These are phyloP conservation scores for Alternaria panax DNA, from an alignment of 2,329 filamentous ascomycete genomes.

Conservation along the genomic window DNA sequence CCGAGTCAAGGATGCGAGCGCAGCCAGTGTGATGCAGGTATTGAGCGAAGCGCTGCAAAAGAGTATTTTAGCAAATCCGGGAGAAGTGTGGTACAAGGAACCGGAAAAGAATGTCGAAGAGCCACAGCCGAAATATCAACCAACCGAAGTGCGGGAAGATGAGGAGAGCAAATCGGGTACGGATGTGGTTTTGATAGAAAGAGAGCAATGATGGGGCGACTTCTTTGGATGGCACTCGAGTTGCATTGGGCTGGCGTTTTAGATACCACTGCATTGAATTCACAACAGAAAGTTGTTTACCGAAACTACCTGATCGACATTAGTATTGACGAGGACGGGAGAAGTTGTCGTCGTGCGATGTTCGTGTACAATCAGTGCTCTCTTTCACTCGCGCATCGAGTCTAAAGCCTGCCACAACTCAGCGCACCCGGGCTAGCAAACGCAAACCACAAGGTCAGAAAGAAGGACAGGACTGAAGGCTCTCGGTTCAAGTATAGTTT, in stretches of 20 bases:
- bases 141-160: background rate
- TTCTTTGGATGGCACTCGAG: background rate
- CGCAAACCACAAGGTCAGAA: slow-evolving; percentile 17
- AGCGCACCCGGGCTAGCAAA: slow-evolving; percentile 15
- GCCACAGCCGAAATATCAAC: background rate
- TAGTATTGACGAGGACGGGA: background rate
- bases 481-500: slow-evolving; percentile 28
- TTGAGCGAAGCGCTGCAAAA: slow-evolving; percentile 22
- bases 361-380: slow-evolving; percentile 20
- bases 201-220: background rate
- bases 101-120: slow-evolving; percentile 5
- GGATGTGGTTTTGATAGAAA: background rate
- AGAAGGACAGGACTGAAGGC: background rate
- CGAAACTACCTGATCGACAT: background rate
- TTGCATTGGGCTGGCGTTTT: background rate
- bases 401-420: slow-evolving; percentile 1
- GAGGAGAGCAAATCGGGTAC: background rate
- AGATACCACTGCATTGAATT: background rate
- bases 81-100: slow-evolving; percentile 23
- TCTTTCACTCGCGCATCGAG: slow-evolving; percentile 26
- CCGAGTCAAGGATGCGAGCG: slow-evolving; percentile 17
- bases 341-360: background rate
- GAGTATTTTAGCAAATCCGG: slow-evolving; percentile 7
- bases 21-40: slow-evolving; percentile 22
- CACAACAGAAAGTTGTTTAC: background rate